These are phyloP conservation scores for Fusarium nygamai DNA, from an alignment of 2,329 filamentous ascomycete genomes.

Conservation along the genomic window DNA sequence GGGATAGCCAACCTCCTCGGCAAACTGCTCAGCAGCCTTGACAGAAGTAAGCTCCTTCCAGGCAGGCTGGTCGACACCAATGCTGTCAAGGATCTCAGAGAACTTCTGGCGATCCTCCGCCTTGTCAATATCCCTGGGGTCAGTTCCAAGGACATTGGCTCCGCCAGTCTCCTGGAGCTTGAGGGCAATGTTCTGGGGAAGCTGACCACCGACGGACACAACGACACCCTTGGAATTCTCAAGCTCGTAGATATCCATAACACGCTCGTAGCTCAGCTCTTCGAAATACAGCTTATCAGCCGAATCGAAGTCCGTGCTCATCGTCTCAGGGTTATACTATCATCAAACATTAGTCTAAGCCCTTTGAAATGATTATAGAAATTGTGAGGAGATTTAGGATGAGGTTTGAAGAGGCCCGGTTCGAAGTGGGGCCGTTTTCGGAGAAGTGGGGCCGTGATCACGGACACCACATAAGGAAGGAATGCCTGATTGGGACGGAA, in stretches of 20 bases:
- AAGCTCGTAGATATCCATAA: conserved; percentile 98
- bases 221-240: conserved; percentile 88
- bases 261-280: conserved; percentile 94
- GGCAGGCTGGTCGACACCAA: conserved; percentile 94
- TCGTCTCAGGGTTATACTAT: conserved; percentile 81
- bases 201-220: conserved; percentile 93
- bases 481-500: not conserved
- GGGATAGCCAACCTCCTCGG: conserved; percentile 86
- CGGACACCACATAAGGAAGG: not conserved
- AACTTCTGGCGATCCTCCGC: conserved; percentile 99
- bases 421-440: not conserved
- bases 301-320: conserved; percentile 84
- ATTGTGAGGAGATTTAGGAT: not conserved
- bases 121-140: conserved; percentile 95
- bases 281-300: conserved; percentile 97
- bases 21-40: conserved; percentile 86
- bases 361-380: not conserved
- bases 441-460: not conserved
- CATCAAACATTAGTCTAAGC: not conserved
- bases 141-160: conserved; percentile 90
- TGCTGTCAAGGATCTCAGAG: conserved; percentile 95
- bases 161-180: conserved; percentile 90
- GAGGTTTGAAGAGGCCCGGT: not conserved
- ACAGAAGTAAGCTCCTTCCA: conserved; percentile 98
- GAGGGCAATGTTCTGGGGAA: conserved; percentile 97